A percentile compares a stretch with the other conserved stretches of the same genome.
Evolutionary conservation across 2,329 filamentous ascomycete species (phyloP).

Genomic region (Ceratocystis harringtonii): DNA sequence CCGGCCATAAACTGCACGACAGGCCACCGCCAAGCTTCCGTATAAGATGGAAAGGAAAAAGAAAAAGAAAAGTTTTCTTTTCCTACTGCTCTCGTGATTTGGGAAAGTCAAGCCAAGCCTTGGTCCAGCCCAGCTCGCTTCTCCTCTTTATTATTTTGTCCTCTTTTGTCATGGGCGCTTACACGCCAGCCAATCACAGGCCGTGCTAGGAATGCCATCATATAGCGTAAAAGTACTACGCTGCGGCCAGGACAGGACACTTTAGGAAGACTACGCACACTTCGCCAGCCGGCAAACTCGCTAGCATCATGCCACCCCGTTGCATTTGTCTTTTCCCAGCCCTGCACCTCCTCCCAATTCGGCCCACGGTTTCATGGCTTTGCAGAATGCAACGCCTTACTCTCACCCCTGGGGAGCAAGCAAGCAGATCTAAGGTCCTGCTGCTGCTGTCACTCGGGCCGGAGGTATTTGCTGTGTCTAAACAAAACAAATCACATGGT

Average conservation of each 20-base stretch:
- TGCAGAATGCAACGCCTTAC: neutral
- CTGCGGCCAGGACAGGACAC: too few species aligned
- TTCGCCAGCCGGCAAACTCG: too few species aligned
- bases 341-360: too few species aligned
- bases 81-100: neutral
- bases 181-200: constrained; percentile 14
- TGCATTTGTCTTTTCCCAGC: too few species aligned
- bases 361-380: too few species aligned
- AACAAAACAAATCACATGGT: neutral
- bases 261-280: too few species aligned
- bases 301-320: too few species aligned
- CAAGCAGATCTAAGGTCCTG: too few species aligned
- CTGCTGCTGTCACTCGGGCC: too few species aligned
- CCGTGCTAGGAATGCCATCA: neutral
- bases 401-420: neutral
- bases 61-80: neutral
- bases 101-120: neutral
- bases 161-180: constrained; percentile 12
- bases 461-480: neutral
- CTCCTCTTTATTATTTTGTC: neutral
- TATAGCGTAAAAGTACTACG: neutral
- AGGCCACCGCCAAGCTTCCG: too few species aligned
- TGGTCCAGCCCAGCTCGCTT: neutral
- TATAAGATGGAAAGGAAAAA: neutral
- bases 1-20: too few species aligned